Percentiles rank a stretch among this genome's conserved stretches.
These are phyloP conservation scores for Chlorella sp. DNA, from an alignment of 139 green algal genomes.

Conservation along the genomic window DNA sequence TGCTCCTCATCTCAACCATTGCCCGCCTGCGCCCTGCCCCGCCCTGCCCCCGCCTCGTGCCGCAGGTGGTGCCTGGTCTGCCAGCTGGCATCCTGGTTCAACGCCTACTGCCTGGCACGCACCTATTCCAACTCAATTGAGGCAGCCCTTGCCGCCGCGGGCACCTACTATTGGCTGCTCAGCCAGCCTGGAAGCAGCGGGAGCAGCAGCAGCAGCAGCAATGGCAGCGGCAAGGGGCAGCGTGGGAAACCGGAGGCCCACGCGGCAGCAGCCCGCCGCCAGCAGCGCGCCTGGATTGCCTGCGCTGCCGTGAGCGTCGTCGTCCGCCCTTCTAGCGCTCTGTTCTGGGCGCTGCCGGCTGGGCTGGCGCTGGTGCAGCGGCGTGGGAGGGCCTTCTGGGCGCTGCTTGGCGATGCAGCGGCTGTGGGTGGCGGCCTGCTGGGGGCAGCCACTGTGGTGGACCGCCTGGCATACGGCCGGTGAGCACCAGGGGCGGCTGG, in stretches of 20 bases:
- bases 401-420: conserved; percentile 24
- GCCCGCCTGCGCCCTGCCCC: background rate
- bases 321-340: conserved; percentile 51
- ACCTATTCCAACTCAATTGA: conserved; percentile 78
- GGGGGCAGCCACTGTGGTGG: background rate
- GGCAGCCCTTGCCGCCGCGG: conserved; percentile 41
- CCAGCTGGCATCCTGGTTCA: conserved; percentile 78
- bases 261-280: background rate
- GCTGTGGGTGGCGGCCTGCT: conserved; percentile 24
- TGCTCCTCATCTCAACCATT: background rate
- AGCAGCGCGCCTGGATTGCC: conserved; percentile 39
- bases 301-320: conserved; percentile 44
- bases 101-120: conserved; percentile 67
- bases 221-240: background rate
- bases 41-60: background rate
- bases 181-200: background rate
- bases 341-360: conserved; percentile 54
- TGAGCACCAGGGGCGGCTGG: background rate
- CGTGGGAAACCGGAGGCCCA: background rate
- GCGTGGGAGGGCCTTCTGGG: background rate
- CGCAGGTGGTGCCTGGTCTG: conserved; percentile 61
- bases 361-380: conserved; percentile 5
- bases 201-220: background rate
- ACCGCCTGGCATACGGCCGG: conserved; percentile 54
- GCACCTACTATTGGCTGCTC: conserved; percentile 54